A percentile compares a stretch with the other conserved stretches of the same genome.
Evolutionary conservation across 345 rosid genomes (phyloP).

Genomic region (Eucalyptus decipiens): DNA sequence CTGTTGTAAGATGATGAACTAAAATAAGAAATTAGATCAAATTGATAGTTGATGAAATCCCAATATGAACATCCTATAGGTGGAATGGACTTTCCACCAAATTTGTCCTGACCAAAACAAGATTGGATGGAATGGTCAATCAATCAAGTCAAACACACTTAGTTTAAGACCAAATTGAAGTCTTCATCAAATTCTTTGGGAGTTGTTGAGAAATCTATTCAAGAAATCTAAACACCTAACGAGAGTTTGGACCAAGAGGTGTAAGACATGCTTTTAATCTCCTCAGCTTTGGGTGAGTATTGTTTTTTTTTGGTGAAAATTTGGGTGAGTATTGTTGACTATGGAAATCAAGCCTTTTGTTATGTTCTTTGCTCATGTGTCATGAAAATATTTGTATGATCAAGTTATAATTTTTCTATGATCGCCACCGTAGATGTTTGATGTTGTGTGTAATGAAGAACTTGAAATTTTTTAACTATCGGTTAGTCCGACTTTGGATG

Average conservation of each 20-base stretch:
- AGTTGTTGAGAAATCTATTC: background rate
- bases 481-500: background rate
- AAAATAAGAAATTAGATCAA: background rate
- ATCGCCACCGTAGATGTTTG: background rate
- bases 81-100: background rate
- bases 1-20: background rate
- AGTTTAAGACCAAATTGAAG: background rate
- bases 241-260: background rate
- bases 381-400: background rate
- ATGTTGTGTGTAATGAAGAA: background rate
- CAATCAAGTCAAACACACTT: background rate
- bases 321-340: background rate
- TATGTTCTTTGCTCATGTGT: background rate
- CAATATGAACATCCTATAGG: background rate
- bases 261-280: background rate
- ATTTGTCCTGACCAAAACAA: background rate
- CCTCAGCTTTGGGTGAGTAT: background rate
- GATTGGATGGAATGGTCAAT: background rate
- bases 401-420: background rate
- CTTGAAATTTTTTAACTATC: background rate
- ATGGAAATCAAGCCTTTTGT: background rate
- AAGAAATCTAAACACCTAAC: background rate
- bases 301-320: too few species aligned
- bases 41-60: background rate
- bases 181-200: background rate